phyloP scores from a whole-genome alignment of 2,329 filamentous ascomycete genomes.

The Arthrobotrys iridis region DNA sequence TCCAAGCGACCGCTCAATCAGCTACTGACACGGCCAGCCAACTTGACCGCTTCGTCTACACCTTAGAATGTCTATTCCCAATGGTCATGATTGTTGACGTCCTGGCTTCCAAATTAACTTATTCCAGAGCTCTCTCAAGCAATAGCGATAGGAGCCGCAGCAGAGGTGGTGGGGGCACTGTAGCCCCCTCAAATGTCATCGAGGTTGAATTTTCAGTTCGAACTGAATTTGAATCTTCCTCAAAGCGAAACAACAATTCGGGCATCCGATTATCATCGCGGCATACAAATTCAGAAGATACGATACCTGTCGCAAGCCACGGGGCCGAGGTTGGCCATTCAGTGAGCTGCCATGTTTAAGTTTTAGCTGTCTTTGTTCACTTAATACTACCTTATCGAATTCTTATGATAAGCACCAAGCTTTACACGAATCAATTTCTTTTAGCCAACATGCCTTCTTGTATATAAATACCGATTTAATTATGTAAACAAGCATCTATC shows the following conservation, averaged over 20 bases:
- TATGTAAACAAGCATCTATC: too few species aligned
- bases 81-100: slow-evolving; percentile 62
- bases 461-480: too few species aligned
- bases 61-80: slow-evolving; percentile 63
- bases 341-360: slow-evolving; percentile 31
- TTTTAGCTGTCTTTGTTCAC: too few species aligned
- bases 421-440: too few species aligned
- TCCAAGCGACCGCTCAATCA: slow-evolving; percentile 61
- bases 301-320: slow-evolving; percentile 40
- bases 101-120: slow-evolving; percentile 59
- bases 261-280: not conserved
- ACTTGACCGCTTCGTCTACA: slow-evolving; percentile 63
- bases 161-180: slow-evolving; percentile 1
- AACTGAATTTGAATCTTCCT: slow-evolving; percentile 28
- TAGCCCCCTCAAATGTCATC: not conserved
- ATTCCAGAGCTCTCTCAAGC: slow-evolving; percentile 12
- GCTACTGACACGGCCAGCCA: slow-evolving; percentile 62
- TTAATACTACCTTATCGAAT: too few species aligned
- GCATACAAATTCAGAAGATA: slow-evolving; percentile 35
- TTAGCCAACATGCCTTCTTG: too few species aligned
- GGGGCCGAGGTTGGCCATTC: slow-evolving; percentile 36
- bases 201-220: slow-evolving; percentile 40
- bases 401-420: too few species aligned
- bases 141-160: slow-evolving; percentile 36
- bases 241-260: not conserved